phyloP scores from a whole-genome alignment of 2,329 filamentous ascomycete genomes.

The Chaetomium globosum region DNA sequence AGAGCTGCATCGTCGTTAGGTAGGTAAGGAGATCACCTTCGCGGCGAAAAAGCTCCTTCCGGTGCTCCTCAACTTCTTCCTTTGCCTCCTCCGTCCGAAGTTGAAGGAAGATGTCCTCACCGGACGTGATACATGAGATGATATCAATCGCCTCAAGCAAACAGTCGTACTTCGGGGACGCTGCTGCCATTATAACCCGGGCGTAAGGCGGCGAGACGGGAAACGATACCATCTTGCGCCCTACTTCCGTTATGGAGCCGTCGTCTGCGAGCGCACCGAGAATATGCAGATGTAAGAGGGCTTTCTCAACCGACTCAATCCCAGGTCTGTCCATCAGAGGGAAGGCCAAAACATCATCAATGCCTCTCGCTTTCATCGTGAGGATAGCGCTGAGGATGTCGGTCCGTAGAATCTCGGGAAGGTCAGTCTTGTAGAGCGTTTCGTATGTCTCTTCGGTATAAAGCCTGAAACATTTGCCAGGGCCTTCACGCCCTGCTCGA shows the following conservation, averaged over 20 bases:
- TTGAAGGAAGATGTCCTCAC: constrained; percentile 65
- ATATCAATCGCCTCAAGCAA: constrained; percentile 84
- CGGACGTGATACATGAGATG: constrained; percentile 64
- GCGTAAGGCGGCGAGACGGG: constrained; percentile 81
- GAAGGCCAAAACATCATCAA: constrained; percentile 79
- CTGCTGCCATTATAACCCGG: constrained; percentile 79
- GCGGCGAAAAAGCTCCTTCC: constrained; percentile 61
- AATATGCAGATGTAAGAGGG: constrained; percentile 75
- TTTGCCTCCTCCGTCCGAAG: constrained; percentile 59
- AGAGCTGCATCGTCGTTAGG: constrained; percentile 64
- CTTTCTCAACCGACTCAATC: constrained; percentile 76
- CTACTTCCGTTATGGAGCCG: constrained; percentile 72
- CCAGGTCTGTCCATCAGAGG: constrained; percentile 83
- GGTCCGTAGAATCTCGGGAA: constrained; percentile 87
- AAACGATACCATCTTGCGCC: constrained; percentile 76
- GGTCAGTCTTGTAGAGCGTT: constrained; percentile 69
- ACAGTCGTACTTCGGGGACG: constrained; percentile 69
- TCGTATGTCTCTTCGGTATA: constrained; percentile 81
- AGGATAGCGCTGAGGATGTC: constrained; percentile 84
- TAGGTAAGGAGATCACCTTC: constrained; percentile 69
- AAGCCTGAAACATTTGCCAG: constrained; percentile 85
- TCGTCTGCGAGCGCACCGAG: constrained; percentile 74
- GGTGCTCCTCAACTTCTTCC: constrained; percentile 56
- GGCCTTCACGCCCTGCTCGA: constrained; percentile 87
- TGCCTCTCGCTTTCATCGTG: constrained; percentile 89